Evolutionary conservation across 1,139 yeast genomes (phyloP).

Genomic region (Pichia sp.): DNA sequence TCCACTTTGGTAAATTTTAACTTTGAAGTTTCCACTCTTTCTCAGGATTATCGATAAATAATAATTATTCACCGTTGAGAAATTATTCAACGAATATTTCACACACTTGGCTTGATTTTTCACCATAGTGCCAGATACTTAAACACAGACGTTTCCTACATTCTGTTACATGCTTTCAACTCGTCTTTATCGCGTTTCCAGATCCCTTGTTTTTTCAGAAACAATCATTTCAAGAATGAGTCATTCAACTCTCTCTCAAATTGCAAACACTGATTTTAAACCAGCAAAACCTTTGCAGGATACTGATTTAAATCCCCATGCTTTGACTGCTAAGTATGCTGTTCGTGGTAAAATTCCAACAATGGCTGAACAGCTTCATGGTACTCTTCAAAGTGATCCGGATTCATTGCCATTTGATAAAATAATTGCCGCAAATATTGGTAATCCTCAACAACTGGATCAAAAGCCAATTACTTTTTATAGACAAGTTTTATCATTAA

Average conservation of each 20-base stretch:
- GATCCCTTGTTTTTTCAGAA: background rate
- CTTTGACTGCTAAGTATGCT: conserved; percentile 85
- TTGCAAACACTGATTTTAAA: conserved; percentile 14
- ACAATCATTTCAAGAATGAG: conserved; percentile 6
- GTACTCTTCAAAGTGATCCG: conserved; percentile 45
- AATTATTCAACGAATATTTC: too few species aligned
- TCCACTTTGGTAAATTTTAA: too few species aligned
- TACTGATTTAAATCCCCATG: conserved; percentile 61
- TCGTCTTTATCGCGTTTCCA: background rate
- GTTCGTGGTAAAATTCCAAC: conserved; percentile 93
- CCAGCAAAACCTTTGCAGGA: conserved; percentile 31
- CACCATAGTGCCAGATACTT: background rate
- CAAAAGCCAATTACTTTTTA: conserved; percentile 94
- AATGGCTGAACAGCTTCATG: conserved; percentile 78
- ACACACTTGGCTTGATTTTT: background rate
- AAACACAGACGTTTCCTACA: background rate
- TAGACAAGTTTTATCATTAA: conserved; percentile 77
- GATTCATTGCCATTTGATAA: conserved; percentile 66
- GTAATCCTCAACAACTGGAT: conserved; percentile 94
- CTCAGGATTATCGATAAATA: too few species aligned
- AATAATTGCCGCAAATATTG: conserved; percentile 87
- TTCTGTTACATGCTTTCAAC: background rate
- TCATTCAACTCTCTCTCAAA: conserved; percentile 8
- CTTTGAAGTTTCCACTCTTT: too few species aligned
- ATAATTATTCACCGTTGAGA: too few species aligned